Base-by-base conservation (phyloP, 139 green algal genomes). In the Chlamydomonas eustigma region DNA sequence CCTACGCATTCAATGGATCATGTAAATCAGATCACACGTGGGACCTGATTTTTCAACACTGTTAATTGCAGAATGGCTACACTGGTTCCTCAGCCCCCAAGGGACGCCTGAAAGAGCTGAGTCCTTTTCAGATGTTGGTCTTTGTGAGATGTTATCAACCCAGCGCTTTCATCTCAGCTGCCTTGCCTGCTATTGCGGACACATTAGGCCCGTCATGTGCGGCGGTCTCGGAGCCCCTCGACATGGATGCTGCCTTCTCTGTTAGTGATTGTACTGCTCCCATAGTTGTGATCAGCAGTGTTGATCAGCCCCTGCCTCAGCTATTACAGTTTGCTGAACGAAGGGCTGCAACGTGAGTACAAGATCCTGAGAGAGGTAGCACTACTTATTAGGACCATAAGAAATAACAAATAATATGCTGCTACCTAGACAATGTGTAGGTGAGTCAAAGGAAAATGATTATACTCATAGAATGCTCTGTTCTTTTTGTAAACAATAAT, bases 131-230 rank as follows among this genome's bases (percentile, higher is more conserved):
- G 71, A 50, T 72, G 37, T 76, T 85, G 64, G 74, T 85, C 36
- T 36, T 85, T 6, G 72, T 85, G 25, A 44, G 80, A n/a, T 85
- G 80, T 72, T 66, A 81, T n/a, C 75, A 81, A 65, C 80, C 80
- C 2, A 50, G 44, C 34, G 80, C 75, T 37, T 81, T 85, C 71
- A 25, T 81, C 39, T 65, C 80, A 24, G 50, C 69, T 30, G 80
- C 80, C 1, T 31, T 64, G 52, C 50, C 67, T 1, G 69, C 79
- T 0, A 71, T 84, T 12, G 37, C 39, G 25, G 51, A 69, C 35
- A 74, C 73, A 58, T 39, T 84, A 33, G 80, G 80, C 12, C 74
- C 80, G 63, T 24, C 36, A 32, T 85, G 80, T 28, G 63, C 75
- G 12, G 70, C 71, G 12, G 66, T 81, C 8, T 64, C 74, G 39